A percentile compares a stretch with the other conserved stretches of the same genome.
Conservation (phyloP, 1,139 yeast genomes). For the Geotrichum siamense region DNA sequence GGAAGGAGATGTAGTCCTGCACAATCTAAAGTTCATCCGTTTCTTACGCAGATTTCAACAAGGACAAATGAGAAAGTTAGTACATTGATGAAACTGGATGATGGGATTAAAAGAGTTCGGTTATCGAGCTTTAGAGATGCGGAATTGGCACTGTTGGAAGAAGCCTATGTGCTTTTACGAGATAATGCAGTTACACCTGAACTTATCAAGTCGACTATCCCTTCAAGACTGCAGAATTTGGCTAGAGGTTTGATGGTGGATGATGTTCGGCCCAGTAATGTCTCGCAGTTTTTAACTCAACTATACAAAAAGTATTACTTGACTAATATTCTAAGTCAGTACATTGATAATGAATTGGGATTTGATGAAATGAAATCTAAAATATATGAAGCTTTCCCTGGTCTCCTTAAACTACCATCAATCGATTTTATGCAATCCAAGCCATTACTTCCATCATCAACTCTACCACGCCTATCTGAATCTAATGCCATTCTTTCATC, state of each 20-base stretch:
- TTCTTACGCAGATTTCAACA: too few relatives aligned
- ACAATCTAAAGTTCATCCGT: too few relatives aligned
- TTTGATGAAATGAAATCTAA: slow-evolving; percentile 1
- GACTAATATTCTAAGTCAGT: slow-evolving; percentile 6
- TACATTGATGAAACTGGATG: slow-evolving; percentile 9
- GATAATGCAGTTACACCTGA: background rate
- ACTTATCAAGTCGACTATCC: background rate
- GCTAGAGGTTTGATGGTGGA: slow-evolving; percentile 5
- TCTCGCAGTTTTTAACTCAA: slow-evolving; percentile 12
- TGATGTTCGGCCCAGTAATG: slow-evolving; percentile 4
- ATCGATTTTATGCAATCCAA: too few relatives aligned
- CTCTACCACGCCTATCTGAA: too few relatives aligned
- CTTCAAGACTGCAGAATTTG: slow-evolving; percentile 2
- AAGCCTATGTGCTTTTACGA: slow-evolving; percentile 9
- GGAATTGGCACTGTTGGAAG: slow-evolving; percentile 9
- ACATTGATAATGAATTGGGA: background rate
- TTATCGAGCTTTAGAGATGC: slow-evolving; percentile 5
- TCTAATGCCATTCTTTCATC: too few relatives aligned
- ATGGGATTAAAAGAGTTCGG: slow-evolving; percentile 11
- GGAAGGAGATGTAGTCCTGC: slow-evolving; percentile 12
- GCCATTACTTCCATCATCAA: too few relatives aligned
- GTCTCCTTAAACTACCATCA: too few relatives aligned
- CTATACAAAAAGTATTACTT: slow-evolving; percentile 12
- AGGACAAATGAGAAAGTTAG: slow-evolving; percentile 4
- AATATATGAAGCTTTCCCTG: too few relatives aligned